Evolutionary conservation across 768 basidiomycete species (phyloP).

Genomic region (Astraeus odoratus): DNA sequence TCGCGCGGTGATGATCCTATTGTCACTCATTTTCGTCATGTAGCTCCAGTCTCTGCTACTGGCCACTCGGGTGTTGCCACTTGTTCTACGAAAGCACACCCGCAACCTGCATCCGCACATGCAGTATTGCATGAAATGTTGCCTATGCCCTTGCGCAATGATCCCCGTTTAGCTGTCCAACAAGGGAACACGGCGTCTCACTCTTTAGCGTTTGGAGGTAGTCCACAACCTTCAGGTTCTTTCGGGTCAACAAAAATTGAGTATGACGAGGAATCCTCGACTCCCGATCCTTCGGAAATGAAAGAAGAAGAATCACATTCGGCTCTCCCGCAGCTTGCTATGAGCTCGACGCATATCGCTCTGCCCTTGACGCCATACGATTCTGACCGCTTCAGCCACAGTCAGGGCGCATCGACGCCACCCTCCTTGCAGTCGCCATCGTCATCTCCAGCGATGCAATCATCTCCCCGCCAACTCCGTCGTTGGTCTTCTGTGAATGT

Average conservation of each 20-base stretch:
- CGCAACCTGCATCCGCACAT: neutral
- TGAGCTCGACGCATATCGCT: neutral
- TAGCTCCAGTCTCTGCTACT: neutral
- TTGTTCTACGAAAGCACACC: neutral
- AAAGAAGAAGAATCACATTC: neutral
- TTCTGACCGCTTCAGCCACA: neutral
- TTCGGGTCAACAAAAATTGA: neutral
- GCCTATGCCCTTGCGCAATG: neutral
- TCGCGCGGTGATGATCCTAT: neutral
- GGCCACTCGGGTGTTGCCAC: neutral
- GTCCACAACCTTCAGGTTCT: neutral
- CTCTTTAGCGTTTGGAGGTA: neutral
- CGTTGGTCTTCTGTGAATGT: slow-evolving; percentile 26
- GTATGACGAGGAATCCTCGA: neutral
- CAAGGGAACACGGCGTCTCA: neutral
- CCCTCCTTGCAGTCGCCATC: neutral
- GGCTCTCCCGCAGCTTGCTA: neutral
- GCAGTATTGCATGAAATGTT: neutral
- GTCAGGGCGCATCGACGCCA: neutral
- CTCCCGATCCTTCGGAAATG: neutral
- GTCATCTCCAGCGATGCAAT: slow-evolving; percentile 21
- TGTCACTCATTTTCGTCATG: neutral
- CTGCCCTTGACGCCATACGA: neutral
- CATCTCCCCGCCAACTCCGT: slow-evolving; percentile 22
- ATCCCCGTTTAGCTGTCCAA: neutral